phyloP scores from a whole-genome alignment of 148 eudicot genomes.

The Vaccinium darrowii region DNA sequence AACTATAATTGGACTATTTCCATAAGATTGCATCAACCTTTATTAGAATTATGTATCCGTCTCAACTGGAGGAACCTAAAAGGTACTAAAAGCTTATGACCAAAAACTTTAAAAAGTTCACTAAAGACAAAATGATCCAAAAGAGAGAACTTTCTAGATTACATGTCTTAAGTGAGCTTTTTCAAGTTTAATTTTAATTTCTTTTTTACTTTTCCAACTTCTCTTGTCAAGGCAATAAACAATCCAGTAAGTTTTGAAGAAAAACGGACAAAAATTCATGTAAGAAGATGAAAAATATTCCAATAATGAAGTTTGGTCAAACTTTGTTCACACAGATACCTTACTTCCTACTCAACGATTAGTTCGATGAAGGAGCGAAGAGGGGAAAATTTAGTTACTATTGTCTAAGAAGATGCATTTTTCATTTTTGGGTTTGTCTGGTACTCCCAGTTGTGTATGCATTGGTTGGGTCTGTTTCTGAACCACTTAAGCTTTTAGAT shows the following conservation, averaged over 20 bases:
- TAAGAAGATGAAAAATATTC: neutral
- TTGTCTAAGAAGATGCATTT: neutral
- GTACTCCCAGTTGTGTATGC: neutral
- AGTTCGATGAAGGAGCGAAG: neutral
- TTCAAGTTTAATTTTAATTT: too few relatives aligned
- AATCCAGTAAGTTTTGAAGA: neutral
- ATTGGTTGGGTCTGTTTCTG: neutral
- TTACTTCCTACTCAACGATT: neutral
- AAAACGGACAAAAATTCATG: neutral
- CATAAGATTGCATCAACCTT: neutral
- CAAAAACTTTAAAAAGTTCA: neutral
- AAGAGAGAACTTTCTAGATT: neutral
- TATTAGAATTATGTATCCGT: neutral
- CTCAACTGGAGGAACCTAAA: neutral
- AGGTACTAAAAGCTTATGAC: neutral
- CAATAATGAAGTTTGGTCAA: neutral
- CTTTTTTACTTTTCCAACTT: neutral
- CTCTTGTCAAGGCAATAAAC: neutral
- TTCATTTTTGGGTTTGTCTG: neutral
- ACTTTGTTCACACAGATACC: neutral
- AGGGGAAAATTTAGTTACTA: neutral
- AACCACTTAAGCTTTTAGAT: neutral
- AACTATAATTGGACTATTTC: neutral
- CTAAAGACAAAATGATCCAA: neutral
- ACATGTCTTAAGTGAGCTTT: neutral